Evolutionary conservation across 2,329 filamentous ascomycete species (phyloP), one percentile per base, ranked within the genome.

Genomic region (Cryphonectria parasitica): DNA sequence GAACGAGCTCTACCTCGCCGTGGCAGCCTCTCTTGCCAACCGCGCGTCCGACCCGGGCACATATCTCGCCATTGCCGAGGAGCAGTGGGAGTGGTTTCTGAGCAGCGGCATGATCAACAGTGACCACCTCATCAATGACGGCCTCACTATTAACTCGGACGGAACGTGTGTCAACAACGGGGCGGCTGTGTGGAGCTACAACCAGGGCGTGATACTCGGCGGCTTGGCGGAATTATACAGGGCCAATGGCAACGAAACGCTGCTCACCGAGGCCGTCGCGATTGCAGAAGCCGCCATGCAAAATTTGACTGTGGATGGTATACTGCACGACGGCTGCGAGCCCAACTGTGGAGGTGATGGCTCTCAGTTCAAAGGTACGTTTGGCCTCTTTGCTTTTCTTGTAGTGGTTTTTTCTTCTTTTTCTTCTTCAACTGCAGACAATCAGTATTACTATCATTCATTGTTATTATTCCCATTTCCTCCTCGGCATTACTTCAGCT

Each of bases 311-410:
- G 73, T 79, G 49, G 68, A 83, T 61, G 83, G 85, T 19, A 82
- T 90, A 54, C 80, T 90, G 1, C 83, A 82, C 70, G 88, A 90
- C 71, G 76, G 77, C 31, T 89, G 88, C 73, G 88, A 90, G 74
- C 82, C 84, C 10, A 76, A 81, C 28, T 73, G 71, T 71, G 83
- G 83, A 34, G 77, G 73, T 15, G 86, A 89, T 73, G 87, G 84
- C 0, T 81, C 83, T 1, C 88, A 91, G 75, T 93, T 93, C 83
- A 93, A 93, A 77, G 91, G 71, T 71, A 39, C 25, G 62, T 34
- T 15, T 58, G 13, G 25, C n/a, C 25, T 25, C n/a, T 22, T 17
- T 10, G 7, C 17, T 28, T 15, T 34, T 34, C 34, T 34, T 34
- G 34, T 34, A 34, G 34, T 4, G 34, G 34, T 34, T 34, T 34